Conservation (phyloP, 2,329 filamentous ascomycete species). For the Monilinia polystroma region DNA sequence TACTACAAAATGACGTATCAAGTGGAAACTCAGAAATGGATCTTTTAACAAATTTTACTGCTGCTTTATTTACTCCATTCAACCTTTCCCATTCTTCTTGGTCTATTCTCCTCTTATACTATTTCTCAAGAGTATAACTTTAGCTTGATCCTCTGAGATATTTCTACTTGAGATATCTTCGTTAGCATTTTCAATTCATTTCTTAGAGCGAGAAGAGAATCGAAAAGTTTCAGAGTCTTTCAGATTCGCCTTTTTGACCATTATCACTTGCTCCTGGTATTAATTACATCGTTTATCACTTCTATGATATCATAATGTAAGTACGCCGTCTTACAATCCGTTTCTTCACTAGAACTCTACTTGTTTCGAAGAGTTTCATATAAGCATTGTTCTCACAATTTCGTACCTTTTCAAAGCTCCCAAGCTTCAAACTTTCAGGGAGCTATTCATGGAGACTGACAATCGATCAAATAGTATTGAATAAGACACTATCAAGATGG, state of each 20-base stretch:
- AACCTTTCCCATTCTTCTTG: neutral
- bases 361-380: neutral
- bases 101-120: neutral
- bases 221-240: neutral
- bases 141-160: neutral
- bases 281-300: neutral
- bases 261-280: neutral
- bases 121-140: neutral
- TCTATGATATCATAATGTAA: neutral
- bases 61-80: neutral
- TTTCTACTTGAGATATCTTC: neutral
- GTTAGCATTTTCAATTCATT: neutral
- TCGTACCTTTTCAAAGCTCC: neutral
- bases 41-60: neutral
- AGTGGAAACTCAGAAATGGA: neutral
- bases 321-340: neutral
- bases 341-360: neutral
- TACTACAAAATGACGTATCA: slow-evolving; percentile 1
- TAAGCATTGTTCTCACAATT: neutral
- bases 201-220: neutral
- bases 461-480: slow-evolving; percentile 1
- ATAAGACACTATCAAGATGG: slow-evolving; percentile 13
- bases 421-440: neutral
- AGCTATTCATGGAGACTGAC: neutral
- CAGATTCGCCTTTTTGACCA: neutral